phyloP scores from a whole-genome alignment of 2,329 filamentous ascomycete genomes.

The Hymenotorrendiella dingleyae region DNA sequence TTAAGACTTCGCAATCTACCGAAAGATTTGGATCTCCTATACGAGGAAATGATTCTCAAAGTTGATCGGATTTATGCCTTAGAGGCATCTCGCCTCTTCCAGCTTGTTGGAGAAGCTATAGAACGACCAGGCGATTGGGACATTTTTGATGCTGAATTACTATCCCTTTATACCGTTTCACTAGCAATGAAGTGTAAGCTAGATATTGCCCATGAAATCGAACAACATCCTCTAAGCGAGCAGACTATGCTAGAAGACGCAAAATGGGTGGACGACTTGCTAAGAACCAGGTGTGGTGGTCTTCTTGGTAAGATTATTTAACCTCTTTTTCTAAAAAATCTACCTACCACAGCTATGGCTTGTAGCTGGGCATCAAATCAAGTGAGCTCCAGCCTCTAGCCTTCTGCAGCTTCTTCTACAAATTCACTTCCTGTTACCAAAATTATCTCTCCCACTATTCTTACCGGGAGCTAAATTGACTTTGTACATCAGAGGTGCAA shows the following conservation, averaged over 20 bases:
- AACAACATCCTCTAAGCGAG: not conserved
- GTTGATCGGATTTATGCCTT: slow-evolving; percentile 7
- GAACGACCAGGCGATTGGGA: not conserved
- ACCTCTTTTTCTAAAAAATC: too few species aligned
- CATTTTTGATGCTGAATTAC: not conserved
- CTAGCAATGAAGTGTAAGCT: not conserved
- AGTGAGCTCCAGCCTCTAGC: too few species aligned
- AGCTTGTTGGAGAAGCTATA: not conserved
- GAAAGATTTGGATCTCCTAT: slow-evolving; percentile 7
- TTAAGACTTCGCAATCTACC: slow-evolving; percentile 3
- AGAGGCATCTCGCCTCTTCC: slow-evolving; percentile 4
- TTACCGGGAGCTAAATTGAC: too few species aligned
- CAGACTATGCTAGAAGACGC: not conserved
- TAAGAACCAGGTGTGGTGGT: not conserved
- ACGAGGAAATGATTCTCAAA: slow-evolving; percentile 14
- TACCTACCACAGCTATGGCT: too few species aligned
- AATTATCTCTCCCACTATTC: not conserved
- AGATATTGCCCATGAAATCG: not conserved
- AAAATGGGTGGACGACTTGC: not conserved
- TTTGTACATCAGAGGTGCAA: not conserved
- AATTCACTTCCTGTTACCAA: not conserved
- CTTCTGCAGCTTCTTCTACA: too few species aligned
- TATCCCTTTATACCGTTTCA: not conserved
- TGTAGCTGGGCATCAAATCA: too few species aligned
- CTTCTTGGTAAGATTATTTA: not conserved